phyloP scores from a whole-genome alignment of 2,329 filamentous ascomycete species.

The Dactylellina haptotyla region DNA sequence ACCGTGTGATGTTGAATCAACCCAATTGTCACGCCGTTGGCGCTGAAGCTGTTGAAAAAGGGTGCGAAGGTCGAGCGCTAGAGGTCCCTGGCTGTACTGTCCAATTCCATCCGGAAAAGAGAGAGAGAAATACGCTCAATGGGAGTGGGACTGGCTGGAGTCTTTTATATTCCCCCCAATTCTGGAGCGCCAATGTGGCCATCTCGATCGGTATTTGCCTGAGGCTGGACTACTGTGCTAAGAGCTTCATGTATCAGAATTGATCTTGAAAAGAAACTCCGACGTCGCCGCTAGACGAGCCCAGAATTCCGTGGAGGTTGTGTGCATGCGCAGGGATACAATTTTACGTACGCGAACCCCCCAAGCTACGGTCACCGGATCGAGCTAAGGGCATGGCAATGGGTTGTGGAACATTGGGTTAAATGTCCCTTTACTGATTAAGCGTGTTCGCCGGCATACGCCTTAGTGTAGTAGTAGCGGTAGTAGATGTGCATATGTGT shows the following conservation, averaged over 20 bases:
- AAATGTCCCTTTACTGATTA: neutral
- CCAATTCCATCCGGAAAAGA: neutral
- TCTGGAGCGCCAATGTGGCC: slow-evolving; percentile 46
- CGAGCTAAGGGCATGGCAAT: slow-evolving; percentile 12
- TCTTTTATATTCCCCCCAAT: slow-evolving; percentile 32
- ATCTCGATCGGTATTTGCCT: slow-evolving; percentile 40
- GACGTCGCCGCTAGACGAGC: slow-evolving; percentile 43
- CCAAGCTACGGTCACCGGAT: slow-evolving; percentile 40
- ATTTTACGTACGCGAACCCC: slow-evolving; percentile 51
- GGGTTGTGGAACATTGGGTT: slow-evolving; percentile 17
- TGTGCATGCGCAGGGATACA: slow-evolving; percentile 35
- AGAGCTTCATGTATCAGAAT: slow-evolving; percentile 11
- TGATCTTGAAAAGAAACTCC: slow-evolving; percentile 40
- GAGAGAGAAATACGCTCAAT: slow-evolving; percentile 11
- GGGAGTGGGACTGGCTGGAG: slow-evolving; percentile 1
- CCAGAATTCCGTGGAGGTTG: slow-evolving; percentile 43
- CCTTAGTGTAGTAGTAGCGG: slow-evolving; percentile 1
- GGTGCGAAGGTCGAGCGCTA: slow-evolving; percentile 10
- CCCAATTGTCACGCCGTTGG: slow-evolving; percentile 42
- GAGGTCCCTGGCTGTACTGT: neutral
- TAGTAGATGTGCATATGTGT: slow-evolving; percentile 31
- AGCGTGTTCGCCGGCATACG: neutral
- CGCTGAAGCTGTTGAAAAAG: slow-evolving; percentile 41
- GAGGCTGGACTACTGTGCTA: neutral
- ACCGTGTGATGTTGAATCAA: slow-evolving; percentile 52